Conservation (phyloP, 768 basidiomycete species). For the Clavaria fumosa region DNA sequence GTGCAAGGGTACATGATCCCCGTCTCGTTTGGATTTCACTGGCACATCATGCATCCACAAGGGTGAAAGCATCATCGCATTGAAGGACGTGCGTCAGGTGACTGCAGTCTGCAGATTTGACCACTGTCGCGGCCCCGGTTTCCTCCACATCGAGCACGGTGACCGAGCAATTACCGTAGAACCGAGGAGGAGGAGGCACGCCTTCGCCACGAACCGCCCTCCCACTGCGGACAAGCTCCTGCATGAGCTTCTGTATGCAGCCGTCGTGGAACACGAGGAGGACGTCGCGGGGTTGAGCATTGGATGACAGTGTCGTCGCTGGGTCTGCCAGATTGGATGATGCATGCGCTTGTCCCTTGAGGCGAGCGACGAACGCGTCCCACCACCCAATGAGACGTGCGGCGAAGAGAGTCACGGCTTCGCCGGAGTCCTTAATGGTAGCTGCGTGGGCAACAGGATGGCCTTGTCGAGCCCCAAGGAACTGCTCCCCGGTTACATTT, state of each 20-base stretch:
- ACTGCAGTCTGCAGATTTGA: slow-evolving; percentile 36
- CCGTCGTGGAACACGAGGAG: slow-evolving; percentile 57
- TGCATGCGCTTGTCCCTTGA: too few species aligned
- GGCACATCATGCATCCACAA: too few species aligned
- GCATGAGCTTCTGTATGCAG: slow-evolving; percentile 39
- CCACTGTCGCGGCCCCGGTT: slow-evolving; percentile 24
- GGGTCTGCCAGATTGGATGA: slow-evolving; percentile 27
- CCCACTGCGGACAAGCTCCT: slow-evolving; percentile 27
- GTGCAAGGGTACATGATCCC: too few species aligned
- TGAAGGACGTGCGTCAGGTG: slow-evolving; percentile 34
- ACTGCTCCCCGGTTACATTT: slow-evolving; percentile 20
- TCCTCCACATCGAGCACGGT: slow-evolving; percentile 40
- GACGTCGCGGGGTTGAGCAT: slow-evolving; percentile 23
- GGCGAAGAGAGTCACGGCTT: slow-evolving; percentile 26
- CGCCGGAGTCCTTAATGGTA: slow-evolving; percentile 19
- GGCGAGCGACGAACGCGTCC: too few species aligned
- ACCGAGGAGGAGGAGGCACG: slow-evolving; percentile 16
- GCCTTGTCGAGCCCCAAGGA: slow-evolving; percentile 50
- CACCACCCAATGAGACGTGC: slow-evolving; percentile 51
- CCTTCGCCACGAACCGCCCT: slow-evolving; percentile 23
- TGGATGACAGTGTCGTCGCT: slow-evolving; percentile 12
- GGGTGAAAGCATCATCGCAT: too few species aligned
- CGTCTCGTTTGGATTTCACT: too few species aligned
- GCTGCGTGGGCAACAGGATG: slow-evolving; percentile 12
- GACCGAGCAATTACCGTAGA: slow-evolving; percentile 40